Evolutionary conservation across 1,284 basidiomycete species (phyloP), one percentile per base, ranked within the genome.

Genomic region (Ceratobasidium sp.): DNA sequence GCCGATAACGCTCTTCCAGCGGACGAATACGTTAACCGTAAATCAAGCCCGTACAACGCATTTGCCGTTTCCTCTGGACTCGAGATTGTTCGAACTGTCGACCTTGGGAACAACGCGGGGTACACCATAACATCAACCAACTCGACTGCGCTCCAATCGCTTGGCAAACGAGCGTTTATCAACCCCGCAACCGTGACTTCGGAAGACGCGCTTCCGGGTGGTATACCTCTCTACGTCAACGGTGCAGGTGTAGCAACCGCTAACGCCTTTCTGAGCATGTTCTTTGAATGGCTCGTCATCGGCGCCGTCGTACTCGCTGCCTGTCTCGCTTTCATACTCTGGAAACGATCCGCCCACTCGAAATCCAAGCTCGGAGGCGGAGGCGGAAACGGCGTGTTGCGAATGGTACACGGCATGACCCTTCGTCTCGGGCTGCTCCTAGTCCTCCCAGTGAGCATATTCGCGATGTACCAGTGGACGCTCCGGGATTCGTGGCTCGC

Each of bases 391-490:
- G 18, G 14, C 12, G 65, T 12, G n/a, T 64, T 46, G 35, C 20
- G 57, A 3, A 66, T 75, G 73, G 0, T 75, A 3, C 73, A 66
- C 23, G 62, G 48, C 20, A 66, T 66, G 60, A 10, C 41, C 0
- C 60, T 75, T 20, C 62, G 73, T 27, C 81, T 95, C 91, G 90
- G 87, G 30, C 83, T 96, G 33, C 85, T 93, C 68, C 86, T 88
- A 48, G 86, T 91, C 79, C 86, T 90, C 66, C 96, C 96, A 8
- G 85, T 96, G 76, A 85, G 91, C 80, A 89, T 93, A 78, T 95
- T 97, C 81, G 87, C 89, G 7, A 90, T 97, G 82, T 95, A 93
- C 84, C 96, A 97, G 83, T 97, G 95, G 94, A 93, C 92, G 0
- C 87, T 97, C 78, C 88, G 89, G 78, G 95, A 97, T 83, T 96